Evolutionary conservation across 2,329 filamentous ascomycete species (phyloP), one percentile per base, ranked within the genome.

Genomic region (Fusarium pilosicola): DNA sequence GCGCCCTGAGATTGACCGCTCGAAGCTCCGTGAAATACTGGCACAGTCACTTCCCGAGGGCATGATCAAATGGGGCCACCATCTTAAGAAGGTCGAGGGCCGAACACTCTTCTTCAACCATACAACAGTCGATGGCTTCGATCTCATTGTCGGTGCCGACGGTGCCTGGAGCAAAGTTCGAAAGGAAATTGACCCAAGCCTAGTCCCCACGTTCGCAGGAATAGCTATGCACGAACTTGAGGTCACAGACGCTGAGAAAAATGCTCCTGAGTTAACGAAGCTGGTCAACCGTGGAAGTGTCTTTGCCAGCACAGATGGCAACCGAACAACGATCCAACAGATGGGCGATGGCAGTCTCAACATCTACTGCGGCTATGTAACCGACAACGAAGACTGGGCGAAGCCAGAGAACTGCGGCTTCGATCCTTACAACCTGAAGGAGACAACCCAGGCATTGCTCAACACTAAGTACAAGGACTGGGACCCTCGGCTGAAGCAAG

Each of bases 1-100:
- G 63, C 82, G 85, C 12, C 87, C 87, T 1, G 88, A 89, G 76
- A 89, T 90, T 68, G 88, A 90, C 77, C 85, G 87, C 24, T 72
- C 80, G 11, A 78, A 81, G 28, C 80, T 89, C 22, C 81, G 85
- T 12, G 75, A 83, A 49, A 79, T 89, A 7, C 79, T 89, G 14
- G 77, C 84, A 24, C 80, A 85, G 30, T 85, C 85, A 6, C 80
- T 88, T 15, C 83, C 87, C 0, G 76, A 81, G 13, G 83, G 79
- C 9, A 85, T 79, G 62, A 83, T 89, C 46, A 78, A 81, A 62
- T 89, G 86, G 87, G 84, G 82, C 5, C 79, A 82, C 51, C 83
- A 79, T 55, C 82, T 90, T 24, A 77, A 80, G 55, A 74, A 79
- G 9, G 79, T 88, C 14, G 79, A 80, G 13, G 79, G 66, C 7